Conservation (phyloP, 1,139 yeast species). For the Nadsonia starkeyi-henricii region DNA sequence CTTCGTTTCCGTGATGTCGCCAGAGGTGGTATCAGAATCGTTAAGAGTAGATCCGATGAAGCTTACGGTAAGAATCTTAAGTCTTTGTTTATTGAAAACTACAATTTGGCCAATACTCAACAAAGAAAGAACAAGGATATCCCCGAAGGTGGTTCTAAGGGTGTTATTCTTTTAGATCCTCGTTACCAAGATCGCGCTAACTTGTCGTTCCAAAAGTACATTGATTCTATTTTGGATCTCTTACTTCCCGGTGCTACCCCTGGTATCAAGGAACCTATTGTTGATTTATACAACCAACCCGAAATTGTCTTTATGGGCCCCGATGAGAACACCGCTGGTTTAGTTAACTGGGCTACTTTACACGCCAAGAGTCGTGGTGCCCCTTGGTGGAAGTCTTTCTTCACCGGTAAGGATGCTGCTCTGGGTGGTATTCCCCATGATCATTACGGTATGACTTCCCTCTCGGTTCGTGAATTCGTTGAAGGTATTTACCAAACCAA, state of each 20-base stretch:
- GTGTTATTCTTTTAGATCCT: constrained; percentile 74
- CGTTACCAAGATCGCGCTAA: constrained; percentile 72
- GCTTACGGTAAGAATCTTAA: constrained; percentile 78
- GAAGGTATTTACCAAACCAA: constrained; percentile 77
- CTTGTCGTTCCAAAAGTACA: constrained; percentile 82
- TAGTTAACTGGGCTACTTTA: constrained; percentile 96
- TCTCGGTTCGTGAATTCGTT: constrained; percentile 87
- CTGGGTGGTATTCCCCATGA: constrained; percentile 98
- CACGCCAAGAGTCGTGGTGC: constrained; percentile 92
- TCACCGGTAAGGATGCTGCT: constrained; percentile 86
- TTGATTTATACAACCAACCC: constrained; percentile 68
- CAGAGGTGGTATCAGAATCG: constrained; percentile 96
- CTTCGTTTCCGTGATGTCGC: constrained; percentile 94
- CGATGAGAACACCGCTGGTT: constrained; percentile 93
- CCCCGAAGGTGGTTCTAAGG: constrained; percentile 98
- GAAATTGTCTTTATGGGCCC: constrained; percentile 96
- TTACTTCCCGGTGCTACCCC: constrained; percentile 58
- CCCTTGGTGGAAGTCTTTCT: constrained; percentile 98
- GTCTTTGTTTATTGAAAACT: constrained; percentile 89
- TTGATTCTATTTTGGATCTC: constrained; percentile 80
- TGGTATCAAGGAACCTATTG: constrained; percentile 72
- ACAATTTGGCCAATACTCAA: constrained; percentile 90
- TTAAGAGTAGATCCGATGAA: constrained; percentile 72
- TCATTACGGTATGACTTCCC: constrained; percentile 93
- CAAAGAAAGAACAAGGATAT: constrained; percentile 96